Evolutionary conservation across 805 yeast genomes (phyloP).

Genomic region (Peterozyma xylosa): DNA sequence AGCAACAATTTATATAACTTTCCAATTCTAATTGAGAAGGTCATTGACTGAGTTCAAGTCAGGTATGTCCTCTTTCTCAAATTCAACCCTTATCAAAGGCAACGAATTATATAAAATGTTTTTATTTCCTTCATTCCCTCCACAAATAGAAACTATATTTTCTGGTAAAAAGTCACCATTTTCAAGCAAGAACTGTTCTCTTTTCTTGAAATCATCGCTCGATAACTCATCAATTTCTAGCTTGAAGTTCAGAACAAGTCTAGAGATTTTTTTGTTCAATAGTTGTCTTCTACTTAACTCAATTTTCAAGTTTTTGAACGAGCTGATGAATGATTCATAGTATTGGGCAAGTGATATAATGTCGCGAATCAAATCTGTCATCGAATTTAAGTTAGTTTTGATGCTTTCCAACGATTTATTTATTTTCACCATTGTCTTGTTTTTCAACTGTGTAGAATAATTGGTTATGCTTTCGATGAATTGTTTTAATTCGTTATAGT

Average conservation of each 20-base stretch:
- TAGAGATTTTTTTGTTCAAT: constrained; percentile 30
- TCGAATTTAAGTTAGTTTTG: background rate
- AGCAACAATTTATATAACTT: too few relatives aligned
- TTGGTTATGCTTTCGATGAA: background rate
- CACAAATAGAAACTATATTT: constrained; percentile 16
- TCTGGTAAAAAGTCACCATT: constrained; percentile 53
- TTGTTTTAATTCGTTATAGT: constrained; percentile 35
- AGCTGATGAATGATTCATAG: constrained; percentile 39
- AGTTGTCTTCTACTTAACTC: constrained; percentile 46
- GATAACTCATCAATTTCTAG: constrained; percentile 28
- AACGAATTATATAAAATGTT: constrained; percentile 9
- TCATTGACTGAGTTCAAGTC: background rate
- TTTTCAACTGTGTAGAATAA: background rate
- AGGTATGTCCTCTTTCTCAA: constrained; percentile 10
- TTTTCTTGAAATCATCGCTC: constrained; percentile 32
- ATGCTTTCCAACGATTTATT: background rate
- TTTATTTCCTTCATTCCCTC: constrained; percentile 1
- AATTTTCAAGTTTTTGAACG: constrained; percentile 43
- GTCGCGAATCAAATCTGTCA: constrained; percentile 1
- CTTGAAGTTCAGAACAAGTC: constrained; percentile 33
- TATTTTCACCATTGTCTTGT: background rate
- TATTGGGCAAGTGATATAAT: constrained; percentile 32
- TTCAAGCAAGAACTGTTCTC: constrained; percentile 34
- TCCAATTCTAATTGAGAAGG: too few relatives aligned
- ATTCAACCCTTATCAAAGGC: constrained; percentile 7